These are phyloP conservation scores for Cryptococcus sp. DNA, from an alignment of 1,284 basidiomycete genomes.

Conservation along the genomic window DNA sequence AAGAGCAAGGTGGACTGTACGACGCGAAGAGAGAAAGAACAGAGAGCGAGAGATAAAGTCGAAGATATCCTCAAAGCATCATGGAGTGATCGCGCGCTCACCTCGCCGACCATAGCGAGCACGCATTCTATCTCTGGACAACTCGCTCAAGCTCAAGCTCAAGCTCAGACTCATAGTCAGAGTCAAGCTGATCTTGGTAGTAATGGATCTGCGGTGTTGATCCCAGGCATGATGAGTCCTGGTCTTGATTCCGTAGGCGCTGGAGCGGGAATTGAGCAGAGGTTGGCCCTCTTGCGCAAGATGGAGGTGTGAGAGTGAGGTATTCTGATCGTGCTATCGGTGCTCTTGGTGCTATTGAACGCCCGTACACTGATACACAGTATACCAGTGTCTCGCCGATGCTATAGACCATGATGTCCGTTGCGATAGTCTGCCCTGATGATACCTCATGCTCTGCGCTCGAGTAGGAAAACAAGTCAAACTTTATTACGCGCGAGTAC, in stretches of 20 bases:
- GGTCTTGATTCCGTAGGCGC: conserved; percentile 21
- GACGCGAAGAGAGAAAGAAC: conserved; percentile 9
- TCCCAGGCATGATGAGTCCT: conserved; percentile 19
- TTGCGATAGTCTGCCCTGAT: too few species aligned
- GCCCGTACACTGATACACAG: not conserved
- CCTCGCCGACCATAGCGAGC: conserved; percentile 14
- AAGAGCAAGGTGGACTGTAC: conserved; percentile 9
- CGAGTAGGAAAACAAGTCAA: not conserved
- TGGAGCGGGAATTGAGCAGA: conserved; percentile 22
- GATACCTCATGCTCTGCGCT: not conserved
- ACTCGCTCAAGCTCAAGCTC: not conserved
- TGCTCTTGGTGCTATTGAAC: not conserved
- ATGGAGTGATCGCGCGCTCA: conserved; percentile 31
- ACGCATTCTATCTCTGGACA: conserved; percentile 6
- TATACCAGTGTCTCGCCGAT: not conserved
- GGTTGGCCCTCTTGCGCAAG: conserved; percentile 21
- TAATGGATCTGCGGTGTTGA: not conserved
- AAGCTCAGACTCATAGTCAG: not conserved
- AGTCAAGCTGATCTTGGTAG: not conserved
- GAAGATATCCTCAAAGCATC: conserved; percentile 30
- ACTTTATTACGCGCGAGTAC: not conserved
- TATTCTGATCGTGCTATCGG: not conserved
- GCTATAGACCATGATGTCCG: not conserved
- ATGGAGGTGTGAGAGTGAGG: conserved; percentile 10
- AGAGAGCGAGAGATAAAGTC: conserved; percentile 23